Evolutionary conservation across 208 protist genomes (phyloP).

Genomic region (Phytomonas sp.): DNA sequence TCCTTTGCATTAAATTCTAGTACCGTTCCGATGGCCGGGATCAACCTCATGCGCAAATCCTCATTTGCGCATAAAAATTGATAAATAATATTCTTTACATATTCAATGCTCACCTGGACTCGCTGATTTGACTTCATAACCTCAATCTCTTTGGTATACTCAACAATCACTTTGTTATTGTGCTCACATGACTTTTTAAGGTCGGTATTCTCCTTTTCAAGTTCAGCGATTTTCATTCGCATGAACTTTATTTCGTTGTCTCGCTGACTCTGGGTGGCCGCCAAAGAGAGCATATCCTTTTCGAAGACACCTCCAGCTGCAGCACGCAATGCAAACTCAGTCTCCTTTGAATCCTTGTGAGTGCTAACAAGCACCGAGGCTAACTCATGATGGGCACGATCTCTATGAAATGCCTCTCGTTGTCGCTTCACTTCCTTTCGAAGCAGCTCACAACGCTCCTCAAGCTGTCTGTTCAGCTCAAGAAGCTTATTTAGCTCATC

Average conservation of each 20-base stretch:
- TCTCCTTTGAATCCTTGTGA: constrained; percentile 12
- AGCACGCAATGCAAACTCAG: constrained; percentile 17
- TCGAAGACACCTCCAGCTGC: constrained; percentile 39
- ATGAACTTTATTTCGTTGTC: constrained; percentile 18
- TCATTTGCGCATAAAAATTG: constrained; percentile 65
- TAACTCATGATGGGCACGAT: constrained; percentile 18
- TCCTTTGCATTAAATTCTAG: constrained; percentile 71
- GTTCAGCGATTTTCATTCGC: constrained; percentile 16
- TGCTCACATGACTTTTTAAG: constrained; percentile 39
- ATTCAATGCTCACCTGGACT: constrained; percentile 60
- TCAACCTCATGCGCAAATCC: constrained; percentile 69
- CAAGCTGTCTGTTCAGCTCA: constrained; percentile 41
- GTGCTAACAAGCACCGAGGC: neutral
- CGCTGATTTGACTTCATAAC: constrained; percentile 49
- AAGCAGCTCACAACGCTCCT: constrained; percentile 73
- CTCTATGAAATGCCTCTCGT: constrained; percentile 48
- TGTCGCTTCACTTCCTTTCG: constrained; percentile 70
- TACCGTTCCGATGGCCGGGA: constrained; percentile 81
- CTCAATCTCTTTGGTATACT: constrained; percentile 65
- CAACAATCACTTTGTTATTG: constrained; percentile 52
- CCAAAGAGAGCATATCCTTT: constrained; percentile 39
- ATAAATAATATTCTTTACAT: constrained; percentile 72
- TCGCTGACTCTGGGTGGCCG: constrained; percentile 22
- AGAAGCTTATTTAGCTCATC: constrained; percentile 16
- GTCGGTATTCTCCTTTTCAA: constrained; percentile 51